Base-by-base conservation (phyloP, 306 rosid species). In the Cucurbita ficifolia region DNA sequence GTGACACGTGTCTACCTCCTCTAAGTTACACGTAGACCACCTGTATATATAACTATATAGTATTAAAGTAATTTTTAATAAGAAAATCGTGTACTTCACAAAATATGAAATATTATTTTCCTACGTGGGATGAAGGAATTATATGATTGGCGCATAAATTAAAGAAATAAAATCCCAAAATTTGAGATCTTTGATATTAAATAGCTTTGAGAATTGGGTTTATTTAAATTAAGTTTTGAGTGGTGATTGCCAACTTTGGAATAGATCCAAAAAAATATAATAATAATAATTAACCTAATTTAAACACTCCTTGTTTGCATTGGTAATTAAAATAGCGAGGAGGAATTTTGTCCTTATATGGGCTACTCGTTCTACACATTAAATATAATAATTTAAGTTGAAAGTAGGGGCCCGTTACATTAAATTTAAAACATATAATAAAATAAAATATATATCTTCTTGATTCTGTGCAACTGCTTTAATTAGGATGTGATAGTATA, bases 331-430 rank as follows among this genome's bases (percentile, higher is more conserved):
- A 63, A 65, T 65, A 65, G 46, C 2, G 33, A 63, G 8, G 35
- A 64, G 4, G 71, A 21, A 7, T 43, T 14, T 67, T 67, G 73
- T 68, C 73, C 22, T 55, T 46, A 68, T 68, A 22, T 45, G 55
- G 39, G 73, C 40, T 45, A 68, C 56, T 24, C 7, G 40, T n/a
- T 45, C 73, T 46, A 68, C 10, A 46, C 73, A 48, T 13, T 21
- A 24, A 45, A 10, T 1, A 43, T 5, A 46, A 13, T 21, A 49
- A 22, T 33, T 45, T 13, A 70, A 50, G 45, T 29, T 42, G 21
- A 49, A 50, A 70, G 74, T 70, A 69, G 74, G 55, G 74, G 74
- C 33, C 58, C 59, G 33, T 48, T 29, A 7, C 69, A 61, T 36
- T 61, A 42, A 14, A 5, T 13, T 49, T 13, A 49, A 49, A 5